phyloP scores from a whole-genome alignment of 495 filamentous ascomycete species.

The Penicillium dipodomyicola region DNA sequence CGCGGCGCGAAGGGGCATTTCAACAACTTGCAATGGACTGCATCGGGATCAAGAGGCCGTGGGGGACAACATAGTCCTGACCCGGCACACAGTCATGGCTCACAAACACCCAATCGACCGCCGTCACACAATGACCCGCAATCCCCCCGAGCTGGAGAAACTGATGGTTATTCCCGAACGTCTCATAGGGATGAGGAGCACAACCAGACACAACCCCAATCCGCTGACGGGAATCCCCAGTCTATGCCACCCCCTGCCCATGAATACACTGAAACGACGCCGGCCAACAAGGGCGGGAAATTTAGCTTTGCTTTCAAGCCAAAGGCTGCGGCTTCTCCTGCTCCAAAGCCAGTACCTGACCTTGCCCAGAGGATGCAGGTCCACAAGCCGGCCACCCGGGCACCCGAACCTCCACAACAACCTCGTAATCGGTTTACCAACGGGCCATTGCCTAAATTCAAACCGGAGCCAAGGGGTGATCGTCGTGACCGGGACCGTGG shows the following conservation, averaged over 20 bases:
- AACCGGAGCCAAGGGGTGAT: constrained; percentile 43
- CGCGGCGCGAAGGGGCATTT: constrained; percentile 46
- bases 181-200: constrained; percentile 63
- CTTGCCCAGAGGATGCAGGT: constrained; percentile 66
- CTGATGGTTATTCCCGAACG: constrained; percentile 59
- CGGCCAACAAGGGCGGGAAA: constrained; percentile 62
- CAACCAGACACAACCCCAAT: constrained; percentile 41
- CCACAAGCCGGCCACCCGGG: constrained; percentile 44
- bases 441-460: constrained; percentile 42
- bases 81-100: constrained; percentile 25
- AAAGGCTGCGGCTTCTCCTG: constrained; percentile 56
- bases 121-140: constrained; percentile 34
- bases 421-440: constrained; percentile 40
- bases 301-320: constrained; percentile 87
- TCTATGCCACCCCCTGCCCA: constrained; percentile 51
- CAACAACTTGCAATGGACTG: constrained; percentile 62
- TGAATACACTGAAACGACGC: constrained; percentile 48
- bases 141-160: constrained; percentile 46
- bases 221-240: constrained; percentile 28
- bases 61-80: constrained; percentile 36
- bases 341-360: constrained; percentile 69
- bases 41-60: constrained; percentile 35
- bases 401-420: constrained; percentile 29
- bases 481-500: constrained; percentile 46
- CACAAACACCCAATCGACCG: constrained; percentile 28